Conservation (phyloP, 108 stramenopile genomes). For the Chaetoceros muelleri region DNA sequence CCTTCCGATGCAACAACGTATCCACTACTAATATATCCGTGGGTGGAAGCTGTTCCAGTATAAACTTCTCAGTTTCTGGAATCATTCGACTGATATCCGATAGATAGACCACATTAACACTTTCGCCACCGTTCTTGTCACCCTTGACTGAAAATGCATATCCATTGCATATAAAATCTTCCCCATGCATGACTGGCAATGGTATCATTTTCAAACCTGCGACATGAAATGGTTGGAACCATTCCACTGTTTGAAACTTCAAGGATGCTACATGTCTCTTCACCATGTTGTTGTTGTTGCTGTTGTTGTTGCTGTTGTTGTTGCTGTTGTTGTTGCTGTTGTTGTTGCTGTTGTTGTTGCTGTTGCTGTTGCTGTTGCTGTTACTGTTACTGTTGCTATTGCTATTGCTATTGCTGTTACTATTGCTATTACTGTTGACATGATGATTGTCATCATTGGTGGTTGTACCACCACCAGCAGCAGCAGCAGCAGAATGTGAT, state of each 20-base stretch:
- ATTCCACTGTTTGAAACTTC: conserved; percentile 37
- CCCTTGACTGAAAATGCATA: conserved; percentile 65
- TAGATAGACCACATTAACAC: conserved; percentile 63
- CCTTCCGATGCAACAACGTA: conserved; percentile 26
- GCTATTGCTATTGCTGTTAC: conserved; percentile 8
- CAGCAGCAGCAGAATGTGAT: background rate
- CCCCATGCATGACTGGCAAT: conserved; percentile 79
- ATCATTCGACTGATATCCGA: conserved; percentile 72
- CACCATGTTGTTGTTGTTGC: conserved; percentile 15
- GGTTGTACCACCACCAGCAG: background rate
- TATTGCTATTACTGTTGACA: background rate
- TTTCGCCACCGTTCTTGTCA: conserved; percentile 7
- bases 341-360: conserved; percentile 5
- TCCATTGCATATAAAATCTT: conserved; percentile 68
- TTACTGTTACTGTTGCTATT: background rate
- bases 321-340: background rate
- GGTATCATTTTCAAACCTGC: conserved; percentile 59
- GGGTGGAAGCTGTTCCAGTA: conserved; percentile 43
- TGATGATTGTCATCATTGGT: background rate
- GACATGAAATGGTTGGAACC: conserved; percentile 43
- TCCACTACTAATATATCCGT: conserved; percentile 77
- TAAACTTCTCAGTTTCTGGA: conserved; percentile 54
- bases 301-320: background rate
- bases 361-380: background rate
- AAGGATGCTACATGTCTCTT: conserved; percentile 57